Conservation (phyloP, 2,329 filamentous ascomycete genomes). For the Magnaporthales sp. region DNA sequence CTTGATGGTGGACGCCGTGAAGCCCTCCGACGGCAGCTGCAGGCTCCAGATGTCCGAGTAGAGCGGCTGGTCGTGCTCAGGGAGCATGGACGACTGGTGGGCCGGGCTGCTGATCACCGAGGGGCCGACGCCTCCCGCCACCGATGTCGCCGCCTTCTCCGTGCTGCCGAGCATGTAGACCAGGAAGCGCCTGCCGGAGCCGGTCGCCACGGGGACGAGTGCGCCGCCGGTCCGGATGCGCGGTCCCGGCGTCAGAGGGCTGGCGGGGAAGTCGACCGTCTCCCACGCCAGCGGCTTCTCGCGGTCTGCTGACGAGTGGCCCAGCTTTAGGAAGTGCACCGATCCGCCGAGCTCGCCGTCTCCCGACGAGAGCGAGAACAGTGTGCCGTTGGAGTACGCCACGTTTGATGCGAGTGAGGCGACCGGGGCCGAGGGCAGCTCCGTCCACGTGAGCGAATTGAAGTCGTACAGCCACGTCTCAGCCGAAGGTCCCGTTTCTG, state of each 20-base stretch:
- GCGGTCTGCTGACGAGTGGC: constrained; percentile 17
- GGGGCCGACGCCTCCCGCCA: not conserved
- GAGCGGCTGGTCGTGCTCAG: constrained; percentile 8
- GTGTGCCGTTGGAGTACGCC: constrained; percentile 31
- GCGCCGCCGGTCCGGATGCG: constrained; percentile 31
- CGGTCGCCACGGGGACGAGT: constrained; percentile 37
- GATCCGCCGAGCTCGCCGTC: constrained; percentile 18
- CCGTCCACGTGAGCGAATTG: constrained; percentile 36
- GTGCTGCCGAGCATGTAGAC: constrained; percentile 37
- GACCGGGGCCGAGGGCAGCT: constrained; percentile 33
- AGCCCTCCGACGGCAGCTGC: constrained; percentile 36
- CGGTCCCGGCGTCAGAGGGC: constrained; percentile 30
- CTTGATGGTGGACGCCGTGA: constrained; percentile 38
- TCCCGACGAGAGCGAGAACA: constrained; percentile 24
- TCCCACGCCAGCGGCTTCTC: constrained; percentile 26
- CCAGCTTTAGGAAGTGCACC: constrained; percentile 22
- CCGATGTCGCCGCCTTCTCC: not conserved
- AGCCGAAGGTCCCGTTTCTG: constrained; percentile 14
- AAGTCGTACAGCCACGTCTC: constrained; percentile 45
- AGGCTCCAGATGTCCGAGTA: constrained; percentile 42
- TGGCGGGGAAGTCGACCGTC: constrained; percentile 24
- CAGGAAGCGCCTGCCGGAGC: constrained; percentile 42
- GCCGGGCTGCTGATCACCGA: not conserved
- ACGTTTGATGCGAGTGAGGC: constrained; percentile 23
- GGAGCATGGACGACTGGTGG: constrained; percentile 7